Base-by-base conservation (phyloP, 192 early-diverging fungal species). In the Funneliformis geosporum region DNA sequence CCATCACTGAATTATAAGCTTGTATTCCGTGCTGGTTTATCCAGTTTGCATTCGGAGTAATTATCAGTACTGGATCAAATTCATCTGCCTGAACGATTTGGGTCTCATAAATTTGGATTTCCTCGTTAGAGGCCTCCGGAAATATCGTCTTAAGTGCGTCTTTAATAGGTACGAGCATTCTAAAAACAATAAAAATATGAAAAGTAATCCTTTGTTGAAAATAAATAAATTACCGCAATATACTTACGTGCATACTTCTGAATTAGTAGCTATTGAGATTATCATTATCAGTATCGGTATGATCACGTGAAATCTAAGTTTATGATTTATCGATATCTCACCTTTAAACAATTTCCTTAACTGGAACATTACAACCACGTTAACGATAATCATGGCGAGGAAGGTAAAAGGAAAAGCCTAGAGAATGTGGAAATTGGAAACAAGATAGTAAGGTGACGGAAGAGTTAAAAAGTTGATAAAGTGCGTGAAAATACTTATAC, bases 111-210 rank as follows among this genome's bases (percentile, higher is more conserved):
- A 8, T 50, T 28, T 6, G 4, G 7, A 50, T 59, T 47, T 73
- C 47, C 25, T 73, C 8, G 4, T 73, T 25, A 44, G 73, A 59
- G 28, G 73, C 73, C 28, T 74, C 14, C n/a, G 73, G n/a, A 60
- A 74, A 60, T 39, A 74, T 59, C 7, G 50, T 74, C 38, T 74
- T 33, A 33, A 74, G 50, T 60, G 73, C 69, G 4, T 71, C 46
- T 25, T 25, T n/a, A 5, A 25, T 71, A 71, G 69, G 25, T 43
- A n/a, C 43, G 23, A 33, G 46, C 18, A 28, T 74, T 60, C 73
- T 74, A 60, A 28, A 74, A 60, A 64, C 12, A 66, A 28, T 33
- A 28, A 66, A 66, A 12, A 28, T 66, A 38, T 39, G 38, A 42
- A 39, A 38, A 68, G 0, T 42, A 68, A 39, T 68, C 64, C 38